phyloP scores from a whole-genome alignment of 2,329 filamentous ascomycete genomes.

The Aspergillus quadricinctus region DNA sequence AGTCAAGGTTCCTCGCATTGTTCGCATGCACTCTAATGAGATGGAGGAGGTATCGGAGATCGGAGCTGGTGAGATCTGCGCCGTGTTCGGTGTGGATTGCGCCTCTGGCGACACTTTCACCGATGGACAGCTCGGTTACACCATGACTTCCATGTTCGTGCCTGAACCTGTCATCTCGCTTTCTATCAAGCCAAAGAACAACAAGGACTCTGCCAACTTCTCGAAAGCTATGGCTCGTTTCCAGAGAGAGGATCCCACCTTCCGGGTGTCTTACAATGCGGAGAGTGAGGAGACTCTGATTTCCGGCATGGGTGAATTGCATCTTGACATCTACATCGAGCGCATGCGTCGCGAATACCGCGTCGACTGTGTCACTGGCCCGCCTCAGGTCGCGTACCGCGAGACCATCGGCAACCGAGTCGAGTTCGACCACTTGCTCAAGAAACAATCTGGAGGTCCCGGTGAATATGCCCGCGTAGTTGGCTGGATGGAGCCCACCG shows the following conservation, averaged over 20 bases:
- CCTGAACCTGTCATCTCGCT: conserved; percentile 97
- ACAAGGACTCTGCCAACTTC: conserved; percentile 88
- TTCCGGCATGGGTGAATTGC: conserved; percentile 95
- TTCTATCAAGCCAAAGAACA: conserved; percentile 93
- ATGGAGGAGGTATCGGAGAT: conserved; percentile 96
- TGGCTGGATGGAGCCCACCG: conserved; percentile 85
- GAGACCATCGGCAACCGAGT: conserved; percentile 80
- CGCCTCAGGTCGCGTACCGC: conserved; percentile 94
- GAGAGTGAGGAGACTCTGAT: conserved; percentile 98
- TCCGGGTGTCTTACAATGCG: conserved; percentile 85
- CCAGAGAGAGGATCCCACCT: conserved; percentile 96
- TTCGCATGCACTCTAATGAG: conserved; percentile 98
- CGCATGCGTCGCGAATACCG: conserved; percentile 95
- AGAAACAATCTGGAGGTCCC: conserved; percentile 91
- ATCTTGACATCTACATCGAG: conserved; percentile 96
- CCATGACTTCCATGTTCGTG: conserved; percentile 95
- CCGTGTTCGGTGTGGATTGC: conserved; percentile 96
- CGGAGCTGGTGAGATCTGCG: conserved; percentile 94
- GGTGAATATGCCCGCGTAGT: conserved; percentile 93
- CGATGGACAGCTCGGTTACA: conserved; percentile 85
- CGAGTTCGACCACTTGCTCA: conserved; percentile 87
- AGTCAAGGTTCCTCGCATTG: conserved; percentile 92
- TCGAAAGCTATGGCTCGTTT: conserved; percentile 98
- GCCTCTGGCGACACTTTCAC: conserved; percentile 98
- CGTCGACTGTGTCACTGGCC: conserved; percentile 91